Evolutionary conservation across 257 asterid genomes (phyloP).

Genomic region (Solanum paucissectum): DNA sequence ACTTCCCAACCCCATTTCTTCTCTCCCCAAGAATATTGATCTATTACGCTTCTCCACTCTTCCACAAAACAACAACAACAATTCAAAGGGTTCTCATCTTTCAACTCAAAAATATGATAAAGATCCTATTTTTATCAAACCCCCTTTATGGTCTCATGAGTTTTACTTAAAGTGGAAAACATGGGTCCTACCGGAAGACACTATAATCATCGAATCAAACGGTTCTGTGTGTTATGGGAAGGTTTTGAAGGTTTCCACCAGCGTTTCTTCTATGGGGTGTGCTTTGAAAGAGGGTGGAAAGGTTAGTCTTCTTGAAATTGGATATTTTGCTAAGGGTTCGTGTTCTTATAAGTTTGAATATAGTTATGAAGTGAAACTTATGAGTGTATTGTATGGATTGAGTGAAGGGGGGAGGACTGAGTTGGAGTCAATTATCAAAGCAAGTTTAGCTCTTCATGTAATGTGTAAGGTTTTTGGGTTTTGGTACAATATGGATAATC

Average conservation of each 20-base stretch:
- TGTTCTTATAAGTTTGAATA: constrained; percentile 3
- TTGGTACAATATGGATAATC: constrained; percentile 55
- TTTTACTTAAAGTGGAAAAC: constrained; percentile 51
- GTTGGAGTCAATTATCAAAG: constrained; percentile 23
- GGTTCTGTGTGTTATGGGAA: constrained; percentile 19
- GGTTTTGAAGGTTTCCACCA: background rate
- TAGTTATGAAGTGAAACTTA: constrained; percentile 48
- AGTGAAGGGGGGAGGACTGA: constrained; percentile 31
- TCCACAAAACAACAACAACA: constrained; percentile 1
- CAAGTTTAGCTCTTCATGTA: constrained; percentile 26
- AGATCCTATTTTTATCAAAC: constrained; percentile 4
- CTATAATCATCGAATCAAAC: constrained; percentile 21
- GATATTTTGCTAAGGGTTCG: constrained; percentile 10
- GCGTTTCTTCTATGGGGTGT: constrained; percentile 11
- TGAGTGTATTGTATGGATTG: constrained; percentile 44
- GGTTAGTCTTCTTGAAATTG: constrained; percentile 52
- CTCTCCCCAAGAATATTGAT: constrained; percentile 88
- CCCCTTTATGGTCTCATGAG: constrained; percentile 47
- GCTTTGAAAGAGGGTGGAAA: constrained; percentile 33
- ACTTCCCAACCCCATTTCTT: constrained; percentile 39
- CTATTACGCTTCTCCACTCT: constrained; percentile 57
- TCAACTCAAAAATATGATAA: constrained; percentile 17
- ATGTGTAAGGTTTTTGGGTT: constrained; percentile 59
- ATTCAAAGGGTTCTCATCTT: background rate
- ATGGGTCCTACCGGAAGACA: constrained; percentile 56